A percentile compares a stretch with the other conserved stretches of the same genome.
These are phyloP conservation scores for Pichia manshurica DNA, from an alignment of 805 yeast species.

Conservation along the genomic window DNA sequence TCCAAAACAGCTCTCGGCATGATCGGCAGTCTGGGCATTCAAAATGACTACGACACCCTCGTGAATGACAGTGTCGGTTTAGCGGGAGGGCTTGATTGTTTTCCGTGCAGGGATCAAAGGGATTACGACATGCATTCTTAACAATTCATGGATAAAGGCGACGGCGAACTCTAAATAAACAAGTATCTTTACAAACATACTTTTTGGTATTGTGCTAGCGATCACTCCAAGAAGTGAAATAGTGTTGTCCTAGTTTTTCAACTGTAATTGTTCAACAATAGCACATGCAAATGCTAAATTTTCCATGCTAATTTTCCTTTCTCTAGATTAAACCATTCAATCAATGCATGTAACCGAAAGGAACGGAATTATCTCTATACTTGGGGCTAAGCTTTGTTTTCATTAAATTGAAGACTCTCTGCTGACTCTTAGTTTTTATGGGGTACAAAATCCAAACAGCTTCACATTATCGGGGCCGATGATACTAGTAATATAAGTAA, in stretches of 20 bases:
- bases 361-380: conserved; percentile 17
- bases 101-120: conserved; percentile 23
- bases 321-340: conserved; percentile 19
- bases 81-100: conserved; percentile 15
- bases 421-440: conserved; percentile 18
- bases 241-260: conserved; percentile 10
- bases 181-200: conserved; percentile 12
- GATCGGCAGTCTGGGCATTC: conserved; percentile 24
- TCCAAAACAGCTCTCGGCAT: conserved; percentile 18
- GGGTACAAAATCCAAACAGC: conserved; percentile 15
- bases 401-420: conserved; percentile 14
- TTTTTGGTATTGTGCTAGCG: conserved; percentile 9
- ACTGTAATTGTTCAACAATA: conserved; percentile 15
- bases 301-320: conserved; percentile 16
- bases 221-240: conserved; percentile 13
- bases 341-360: conserved; percentile 15
- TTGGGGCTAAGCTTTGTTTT: conserved; percentile 10
- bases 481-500: conserved; percentile 17
- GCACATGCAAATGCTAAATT: conserved; percentile 16
- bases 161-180: conserved; percentile 12
- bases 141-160: conserved; percentile 18
- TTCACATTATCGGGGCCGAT: conserved; percentile 19
- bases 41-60: conserved; percentile 20
- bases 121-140: conserved; percentile 23
- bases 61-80: conserved; percentile 16